Conservation (phyloP, 768 basidiomycete genomes). For the Pulveroboletus sp. region DNA sequence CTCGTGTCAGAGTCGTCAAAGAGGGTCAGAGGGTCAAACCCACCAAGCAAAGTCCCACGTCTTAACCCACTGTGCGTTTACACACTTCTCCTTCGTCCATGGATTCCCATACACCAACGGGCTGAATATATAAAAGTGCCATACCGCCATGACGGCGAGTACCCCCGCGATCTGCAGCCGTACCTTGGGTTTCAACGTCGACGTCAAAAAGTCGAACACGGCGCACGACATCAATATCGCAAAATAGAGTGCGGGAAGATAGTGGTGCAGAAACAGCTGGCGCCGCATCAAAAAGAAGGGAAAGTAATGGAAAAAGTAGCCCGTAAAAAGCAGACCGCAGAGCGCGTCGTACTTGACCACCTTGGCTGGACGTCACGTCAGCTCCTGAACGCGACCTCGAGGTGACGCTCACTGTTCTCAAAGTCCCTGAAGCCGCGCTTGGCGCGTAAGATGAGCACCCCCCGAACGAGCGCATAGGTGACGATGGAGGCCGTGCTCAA, state of each 20-base stretch:
- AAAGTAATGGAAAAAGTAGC: slow-evolving; percentile 90
- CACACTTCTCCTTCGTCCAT: slow-evolving; percentile 84
- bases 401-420: slow-evolving; percentile 66
- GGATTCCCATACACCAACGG: slow-evolving; percentile 78
- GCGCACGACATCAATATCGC: slow-evolving; percentile 74
- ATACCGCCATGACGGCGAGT: slow-evolving; percentile 66
- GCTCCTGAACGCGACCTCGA: slow-evolving; percentile 1
- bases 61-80: slow-evolving; percentile 77
- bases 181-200: slow-evolving; percentile 67
- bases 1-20: background rate
- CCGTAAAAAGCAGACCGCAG: slow-evolving; percentile 87
- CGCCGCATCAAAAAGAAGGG: slow-evolving; percentile 98
- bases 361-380: slow-evolving; percentile 53
- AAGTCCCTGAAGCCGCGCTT: slow-evolving; percentile 92
- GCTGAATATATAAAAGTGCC: slow-evolving; percentile 75
- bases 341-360: slow-evolving; percentile 89
- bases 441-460: slow-evolving; percentile 77
- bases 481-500: slow-evolving; percentile 68
- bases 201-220: slow-evolving; percentile 84
- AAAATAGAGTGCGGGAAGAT: slow-evolving; percentile 95
- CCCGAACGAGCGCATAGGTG: slow-evolving; percentile 65
- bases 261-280: slow-evolving; percentile 97
- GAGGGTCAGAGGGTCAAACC: slow-evolving; percentile 17
- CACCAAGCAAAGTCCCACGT: slow-evolving; percentile 97
- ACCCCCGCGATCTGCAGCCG: slow-evolving; percentile 79